Evolutionary conservation across 108 stramenopile genomes (phyloP), one percentile per base, ranked within the genome.

Genomic region (Heterococcus sp.): DNA sequence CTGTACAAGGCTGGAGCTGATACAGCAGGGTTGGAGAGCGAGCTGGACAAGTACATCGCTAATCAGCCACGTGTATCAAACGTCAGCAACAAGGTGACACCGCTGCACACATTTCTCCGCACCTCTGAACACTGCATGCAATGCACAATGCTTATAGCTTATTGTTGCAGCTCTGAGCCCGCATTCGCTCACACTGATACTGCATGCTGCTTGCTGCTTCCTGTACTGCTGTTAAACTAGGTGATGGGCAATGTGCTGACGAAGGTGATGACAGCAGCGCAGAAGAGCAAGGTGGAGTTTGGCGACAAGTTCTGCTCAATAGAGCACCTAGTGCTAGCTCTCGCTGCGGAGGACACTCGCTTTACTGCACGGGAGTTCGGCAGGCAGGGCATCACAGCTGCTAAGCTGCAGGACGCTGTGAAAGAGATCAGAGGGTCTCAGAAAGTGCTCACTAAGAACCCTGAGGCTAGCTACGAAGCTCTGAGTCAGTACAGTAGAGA

Each of bases 381-480:
- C 37, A 35, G 65, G 28, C 79, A 82, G 38, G 84, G 84, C 30
- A 29, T 82, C 28, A 82, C 80, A 38, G 63, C 65, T 26, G 77
- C 71, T n/a, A 85, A 78, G 78, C 31, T 87, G 30, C 27, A 65
- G 64, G 74, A 76, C 32, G 87, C 87, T 8, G 85, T 89, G 0
- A 69, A 88, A 27, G 40, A 37, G 32, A 80, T 89, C 40, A 87
- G 88, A 29, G 88, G 88, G 26, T 26, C 66, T 32, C 75, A 85
- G 39, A 88, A 82, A 76, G 87, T 89, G 2, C 67, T 69, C 14
- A 76, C 83, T 35, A 72, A 75, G 29, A 86, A 81, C 37, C 85
- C 88, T 4, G 98, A 99, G 87, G 93, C 90, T 28, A 84, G 88
- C 37, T 98, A 95, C 70, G 97, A 99, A 82, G 95, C 46, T 58